phyloP scores from a whole-genome alignment of 2,329 filamentous ascomycete genomes.

The Trichophyton schoenleinii region DNA sequence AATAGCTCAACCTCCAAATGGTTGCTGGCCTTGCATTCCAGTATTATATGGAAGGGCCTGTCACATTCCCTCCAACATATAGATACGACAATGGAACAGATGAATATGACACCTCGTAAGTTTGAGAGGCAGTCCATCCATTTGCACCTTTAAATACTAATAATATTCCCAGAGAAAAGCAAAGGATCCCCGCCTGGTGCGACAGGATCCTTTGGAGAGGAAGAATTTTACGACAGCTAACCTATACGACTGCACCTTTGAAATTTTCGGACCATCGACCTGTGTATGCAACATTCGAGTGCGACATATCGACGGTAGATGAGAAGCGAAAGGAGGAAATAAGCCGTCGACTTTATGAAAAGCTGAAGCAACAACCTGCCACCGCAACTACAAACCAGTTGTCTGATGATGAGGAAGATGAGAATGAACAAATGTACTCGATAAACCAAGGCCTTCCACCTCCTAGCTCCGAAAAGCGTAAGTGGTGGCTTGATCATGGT shows the following conservation, averaged over 20 bases:
- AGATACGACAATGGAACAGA: conserved; percentile 87
- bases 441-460: conserved; percentile 64
- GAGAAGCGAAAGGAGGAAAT: conserved; percentile 60
- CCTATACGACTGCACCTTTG: conserved; percentile 71
- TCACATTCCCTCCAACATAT: conserved; percentile 86
- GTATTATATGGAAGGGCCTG: conserved; percentile 80
- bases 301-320: conserved; percentile 67
- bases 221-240: conserved; percentile 63
- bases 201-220: conserved; percentile 86
- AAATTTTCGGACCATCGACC: conserved; percentile 93
- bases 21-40: conserved; percentile 78
- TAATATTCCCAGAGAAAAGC: conserved; percentile 58
- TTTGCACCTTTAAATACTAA: conserved; percentile 19
- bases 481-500: conserved; percentile 55
- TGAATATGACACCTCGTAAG: conserved; percentile 78
- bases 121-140: background rate
- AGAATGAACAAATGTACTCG: conserved; percentile 65
- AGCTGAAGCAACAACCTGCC: conserved; percentile 42
- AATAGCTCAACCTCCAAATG: conserved; percentile 85
- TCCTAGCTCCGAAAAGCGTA: conserved; percentile 48
- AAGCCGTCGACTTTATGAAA: conserved; percentile 60
- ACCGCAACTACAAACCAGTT: conserved; percentile 11
- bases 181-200: conserved; percentile 91
- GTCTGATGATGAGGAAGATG: conserved; percentile 18
- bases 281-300: conserved; percentile 81